Percentiles rank a stretch among this genome's conserved stretches.
Evolutionary conservation across 2,329 filamentous ascomycete species (phyloP).

Genomic region (Cladosporium sp.): DNA sequence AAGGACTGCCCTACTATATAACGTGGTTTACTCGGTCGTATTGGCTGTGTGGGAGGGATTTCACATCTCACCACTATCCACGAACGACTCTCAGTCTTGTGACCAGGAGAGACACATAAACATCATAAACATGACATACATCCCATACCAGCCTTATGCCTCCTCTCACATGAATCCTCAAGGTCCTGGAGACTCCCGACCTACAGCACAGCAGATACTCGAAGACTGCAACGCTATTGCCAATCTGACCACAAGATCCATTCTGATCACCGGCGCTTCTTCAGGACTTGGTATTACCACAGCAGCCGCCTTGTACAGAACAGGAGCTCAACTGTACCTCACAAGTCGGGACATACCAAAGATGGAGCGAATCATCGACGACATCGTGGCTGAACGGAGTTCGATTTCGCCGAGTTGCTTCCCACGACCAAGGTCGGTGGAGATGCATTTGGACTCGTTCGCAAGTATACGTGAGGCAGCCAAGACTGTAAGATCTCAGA

Average conservation of each 20-base stretch:
- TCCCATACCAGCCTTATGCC: background rate
- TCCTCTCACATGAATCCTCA: background rate
- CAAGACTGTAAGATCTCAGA: conserved; percentile 19
- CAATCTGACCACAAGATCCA: background rate
- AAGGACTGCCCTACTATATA: background rate
- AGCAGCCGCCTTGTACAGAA: background rate
- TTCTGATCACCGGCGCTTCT: background rate
- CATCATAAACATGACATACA: background rate
- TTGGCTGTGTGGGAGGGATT: background rate
- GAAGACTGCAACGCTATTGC: background rate
- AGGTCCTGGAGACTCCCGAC: background rate
- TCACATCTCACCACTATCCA: background rate
- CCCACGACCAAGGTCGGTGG: conserved; percentile 26
- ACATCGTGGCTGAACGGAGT: background rate
- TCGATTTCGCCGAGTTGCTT: background rate
- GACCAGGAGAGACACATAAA: background rate
- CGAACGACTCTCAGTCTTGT: background rate
- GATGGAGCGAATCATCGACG: background rate
- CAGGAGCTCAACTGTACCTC: background rate
- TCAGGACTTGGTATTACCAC: background rate
- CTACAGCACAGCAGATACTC: background rate
- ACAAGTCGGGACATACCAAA: background rate
- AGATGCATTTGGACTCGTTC: conserved; percentile 36
- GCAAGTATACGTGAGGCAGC: conserved; percentile 38
- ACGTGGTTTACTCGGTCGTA: background rate